Percentiles rank a stretch among this genome's conserved stretches.
Evolutionary conservation across 371 early-diverging fungal genomes (phyloP).

Genomic region (Mortierella sp.): DNA sequence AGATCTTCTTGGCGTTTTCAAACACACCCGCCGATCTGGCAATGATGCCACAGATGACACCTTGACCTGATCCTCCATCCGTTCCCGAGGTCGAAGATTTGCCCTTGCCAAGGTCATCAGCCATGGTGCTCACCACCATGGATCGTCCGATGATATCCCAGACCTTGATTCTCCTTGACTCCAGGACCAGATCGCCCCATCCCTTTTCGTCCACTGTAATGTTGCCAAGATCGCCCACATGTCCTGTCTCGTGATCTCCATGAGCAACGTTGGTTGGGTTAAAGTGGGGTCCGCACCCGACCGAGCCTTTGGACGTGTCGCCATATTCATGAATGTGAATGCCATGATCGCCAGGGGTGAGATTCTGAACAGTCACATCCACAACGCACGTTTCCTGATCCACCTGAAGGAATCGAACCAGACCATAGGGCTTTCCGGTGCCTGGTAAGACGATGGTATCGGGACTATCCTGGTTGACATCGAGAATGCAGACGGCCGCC

Average conservation of each 20-base stretch:
- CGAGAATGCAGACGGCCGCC: slow-evolving; percentile 92
- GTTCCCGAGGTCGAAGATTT: slow-evolving; percentile 19
- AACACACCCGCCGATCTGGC: slow-evolving; percentile 92
- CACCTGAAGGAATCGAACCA: slow-evolving; percentile 86
- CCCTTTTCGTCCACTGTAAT: slow-evolving; percentile 76
- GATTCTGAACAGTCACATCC: slow-evolving; percentile 79
- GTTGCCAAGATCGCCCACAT: slow-evolving; percentile 77
- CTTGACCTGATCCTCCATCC: slow-evolving; percentile 73
- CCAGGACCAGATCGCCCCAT: slow-evolving; percentile 79
- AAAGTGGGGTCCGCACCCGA: slow-evolving; percentile 68
- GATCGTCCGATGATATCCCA: slow-evolving; percentile 92
- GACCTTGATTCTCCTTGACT: slow-evolving; percentile 77
- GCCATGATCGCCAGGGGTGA: slow-evolving; percentile 75
- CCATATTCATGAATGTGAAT: slow-evolving; percentile 83
- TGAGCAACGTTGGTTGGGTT: slow-evolving; percentile 65
- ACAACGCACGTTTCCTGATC: slow-evolving; percentile 73
- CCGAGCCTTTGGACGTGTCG: slow-evolving; percentile 74
- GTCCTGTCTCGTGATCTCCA: slow-evolving; percentile 65
- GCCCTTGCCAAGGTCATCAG: slow-evolving; percentile 65
- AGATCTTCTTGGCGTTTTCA: slow-evolving; percentile 89
- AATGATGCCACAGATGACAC: slow-evolving; percentile 82
- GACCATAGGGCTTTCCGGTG: slow-evolving; percentile 67
- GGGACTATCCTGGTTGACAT: slow-evolving; percentile 61
- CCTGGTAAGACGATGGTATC: slow-evolving; percentile 44
- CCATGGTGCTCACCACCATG: slow-evolving; percentile 71